Evolutionary conservation across 257 asterid species (phyloP), one percentile per base, ranked within the genome.

Genomic region (Ophiorrhiza pumila): DNA sequence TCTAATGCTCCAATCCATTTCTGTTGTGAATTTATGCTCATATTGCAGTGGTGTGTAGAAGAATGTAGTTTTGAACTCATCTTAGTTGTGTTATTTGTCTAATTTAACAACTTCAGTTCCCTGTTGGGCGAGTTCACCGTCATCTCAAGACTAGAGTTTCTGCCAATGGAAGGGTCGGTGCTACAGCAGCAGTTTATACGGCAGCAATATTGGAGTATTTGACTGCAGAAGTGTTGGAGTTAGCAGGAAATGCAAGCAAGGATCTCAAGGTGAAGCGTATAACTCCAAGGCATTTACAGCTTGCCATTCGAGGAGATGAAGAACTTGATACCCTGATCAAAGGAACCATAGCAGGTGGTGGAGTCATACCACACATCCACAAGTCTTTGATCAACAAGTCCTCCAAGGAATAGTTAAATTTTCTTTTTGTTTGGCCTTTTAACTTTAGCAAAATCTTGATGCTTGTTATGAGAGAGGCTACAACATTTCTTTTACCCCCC

Each of bases 261-360:
- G 83, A 79, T 79, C 74, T 79, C 41, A 79, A 79, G 80, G 83
- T 79, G 71, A 79, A 79, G 76, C 83, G 83, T 71, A 79, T 79
- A 6, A 79, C 83, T 46, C 83, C 80, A 22, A 71, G 83, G 77
- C 83, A 79, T 65, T 41, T 79, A 72, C 83, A 79, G 74, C 83
- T 79, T 41, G 83, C 83, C 18, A 79, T 79, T 27, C 83, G 83
- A 1, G 83, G 83, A 65, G 83, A 79, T 71, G 83, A 79, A 65
- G 83, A 79, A 63, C 80, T 79, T 29, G 83, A 79, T 45, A 79
- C 83, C 23, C 83, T 79, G 29, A 79, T 79, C 69, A 79, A 79
- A 43, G 83, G 83, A 41, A 79, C 83, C 71, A 79, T 79, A 25
- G 83, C 83, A 58, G 83, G 83, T 11, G 83, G 83, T 65, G 83